phyloP scores from a whole-genome alignment of 2,329 filamentous ascomycete genomes.

The Colletotrichum shisoi region DNA sequence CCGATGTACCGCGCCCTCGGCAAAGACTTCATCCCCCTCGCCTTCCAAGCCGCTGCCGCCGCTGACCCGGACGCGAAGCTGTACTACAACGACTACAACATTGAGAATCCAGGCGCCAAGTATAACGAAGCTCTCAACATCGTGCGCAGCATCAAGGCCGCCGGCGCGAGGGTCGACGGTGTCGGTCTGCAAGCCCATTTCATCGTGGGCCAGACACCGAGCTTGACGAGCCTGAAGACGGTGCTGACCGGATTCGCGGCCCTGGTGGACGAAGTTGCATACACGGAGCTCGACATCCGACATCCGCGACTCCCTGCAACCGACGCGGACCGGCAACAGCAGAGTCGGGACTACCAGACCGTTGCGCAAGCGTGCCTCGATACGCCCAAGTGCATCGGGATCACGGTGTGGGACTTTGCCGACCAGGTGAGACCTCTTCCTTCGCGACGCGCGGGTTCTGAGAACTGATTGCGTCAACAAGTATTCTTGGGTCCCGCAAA shows the following conservation, averaged over 20 bases:
- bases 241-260: slow-evolving; percentile 58
- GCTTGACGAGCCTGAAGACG: slow-evolving; percentile 49
- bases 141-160: slow-evolving; percentile 47
- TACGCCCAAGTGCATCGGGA: slow-evolving; percentile 55
- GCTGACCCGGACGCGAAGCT: slow-evolving; percentile 54
- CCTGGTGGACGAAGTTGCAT: slow-evolving; percentile 54
- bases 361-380: slow-evolving; percentile 66
- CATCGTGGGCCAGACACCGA: slow-evolving; percentile 53
- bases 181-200: slow-evolving; percentile 62
- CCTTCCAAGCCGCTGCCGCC: slow-evolving; percentile 54
- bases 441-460: too few species aligned
- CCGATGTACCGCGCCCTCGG: slow-evolving; percentile 56
- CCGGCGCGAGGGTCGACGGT: slow-evolving; percentile 59
- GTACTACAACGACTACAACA: slow-evolving; percentile 53
- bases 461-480: not conserved
- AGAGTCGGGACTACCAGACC: slow-evolving; percentile 50
- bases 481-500: slow-evolving; percentile 50
- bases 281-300: slow-evolving; percentile 61
- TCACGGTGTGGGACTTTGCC: slow-evolving; percentile 52
- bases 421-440: slow-evolving; percentile 50
- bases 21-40: slow-evolving; percentile 54
- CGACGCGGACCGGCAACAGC: slow-evolving; percentile 43
- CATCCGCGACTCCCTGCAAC: slow-evolving; percentile 47
- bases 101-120: slow-evolving; percentile 65
- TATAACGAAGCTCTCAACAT: slow-evolving; percentile 45